These are phyloP conservation scores for Aphanomyces euteiches DNA, from an alignment of 352 stramenopile genomes.

Conservation along the genomic window DNA sequence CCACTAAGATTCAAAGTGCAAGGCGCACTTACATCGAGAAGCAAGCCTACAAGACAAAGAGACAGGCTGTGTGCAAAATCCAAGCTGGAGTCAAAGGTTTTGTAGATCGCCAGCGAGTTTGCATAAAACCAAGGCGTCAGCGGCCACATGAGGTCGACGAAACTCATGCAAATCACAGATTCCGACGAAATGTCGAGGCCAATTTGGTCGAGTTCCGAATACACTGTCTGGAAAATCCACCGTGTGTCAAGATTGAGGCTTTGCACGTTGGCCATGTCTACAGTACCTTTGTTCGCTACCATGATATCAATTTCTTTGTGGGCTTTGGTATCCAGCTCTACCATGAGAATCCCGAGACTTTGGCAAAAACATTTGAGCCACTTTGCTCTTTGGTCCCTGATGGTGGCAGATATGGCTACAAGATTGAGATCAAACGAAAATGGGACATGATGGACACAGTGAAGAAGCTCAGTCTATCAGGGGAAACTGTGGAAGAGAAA, in stretches of 20 bases:
- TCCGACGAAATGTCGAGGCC: slow-evolving; percentile 2
- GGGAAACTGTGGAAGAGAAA: background rate
- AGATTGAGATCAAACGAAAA: background rate
- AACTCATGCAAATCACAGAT: slow-evolving; percentile 9
- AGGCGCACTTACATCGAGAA: background rate
- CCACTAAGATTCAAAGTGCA: slow-evolving; percentile 9
- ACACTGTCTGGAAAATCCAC: slow-evolving; percentile 21
- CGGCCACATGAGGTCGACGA: slow-evolving; percentile 17
- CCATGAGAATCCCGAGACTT: slow-evolving; percentile 12
- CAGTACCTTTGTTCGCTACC: slow-evolving; percentile 26
- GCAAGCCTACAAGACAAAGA: background rate
- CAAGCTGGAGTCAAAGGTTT: slow-evolving; percentile 20
- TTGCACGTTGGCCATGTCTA: slow-evolving; percentile 1
- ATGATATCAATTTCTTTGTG: slow-evolving; percentile 20
- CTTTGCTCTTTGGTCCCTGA: background rate
- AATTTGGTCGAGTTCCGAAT: slow-evolving; percentile 29
- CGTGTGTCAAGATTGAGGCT: slow-evolving; percentile 27
- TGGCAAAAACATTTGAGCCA: slow-evolving; percentile 18
- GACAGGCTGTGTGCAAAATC: slow-evolving; percentile 21
- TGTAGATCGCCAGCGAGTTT: slow-evolving; percentile 5
- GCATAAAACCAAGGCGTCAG: background rate
- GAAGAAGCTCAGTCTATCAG: background rate
- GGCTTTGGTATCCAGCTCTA: slow-evolving; percentile 14
- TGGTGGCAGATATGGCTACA: background rate
- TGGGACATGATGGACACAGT: slow-evolving; percentile 14